A percentile compares a stretch with the other conserved stretches of the same genome.
These are phyloP conservation scores for Penicillium paradoxum DNA, from an alignment of 495 filamentous ascomycete genomes.

Conservation along the genomic window DNA sequence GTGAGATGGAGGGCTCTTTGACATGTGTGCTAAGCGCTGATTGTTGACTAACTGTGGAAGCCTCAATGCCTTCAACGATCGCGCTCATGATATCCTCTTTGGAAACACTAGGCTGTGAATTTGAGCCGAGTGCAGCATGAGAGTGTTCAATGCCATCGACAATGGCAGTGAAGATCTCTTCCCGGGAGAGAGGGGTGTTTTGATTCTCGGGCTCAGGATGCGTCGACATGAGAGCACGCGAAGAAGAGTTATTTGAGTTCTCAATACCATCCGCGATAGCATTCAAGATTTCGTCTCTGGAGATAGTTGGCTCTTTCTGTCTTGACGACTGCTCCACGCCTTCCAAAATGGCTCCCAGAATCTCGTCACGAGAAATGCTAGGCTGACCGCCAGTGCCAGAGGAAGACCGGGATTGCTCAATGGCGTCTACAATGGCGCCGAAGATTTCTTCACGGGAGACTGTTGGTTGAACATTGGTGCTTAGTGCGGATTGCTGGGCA, in stretches of 20 bases:
- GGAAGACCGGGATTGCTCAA: constrained; percentile 24
- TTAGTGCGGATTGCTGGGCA: constrained; percentile 34
- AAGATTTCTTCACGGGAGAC: constrained; percentile 43
- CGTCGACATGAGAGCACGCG: background rate
- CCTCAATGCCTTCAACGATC: constrained; percentile 17
- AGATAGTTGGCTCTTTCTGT: constrained; percentile 25
- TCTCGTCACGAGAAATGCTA: constrained; percentile 33
- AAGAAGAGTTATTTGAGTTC: background rate
- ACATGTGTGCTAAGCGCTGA: constrained; percentile 19
- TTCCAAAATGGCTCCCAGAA: constrained; percentile 48
- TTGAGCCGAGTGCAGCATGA: background rate
- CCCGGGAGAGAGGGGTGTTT: constrained; percentile 8
- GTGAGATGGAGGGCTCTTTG: constrained; percentile 33
- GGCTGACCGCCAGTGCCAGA: constrained; percentile 6
- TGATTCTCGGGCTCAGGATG: background rate
- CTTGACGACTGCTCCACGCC: constrained; percentile 24
- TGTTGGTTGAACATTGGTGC: constrained; percentile 1
- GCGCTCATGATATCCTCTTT: constrained; percentile 44
- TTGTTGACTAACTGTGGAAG: constrained; percentile 8
- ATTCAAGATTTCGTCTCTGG: constrained; percentile 44
- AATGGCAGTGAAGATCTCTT: constrained; percentile 44
- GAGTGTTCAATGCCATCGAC: constrained; percentile 32
- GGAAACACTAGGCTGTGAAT: constrained; percentile 19
- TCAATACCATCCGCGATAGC: constrained; percentile 7
- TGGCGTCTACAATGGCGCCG: constrained; percentile 48